Evolutionary conservation across 768 basidiomycete species (phyloP).

Genomic region (Podaxis sp.): DNA sequence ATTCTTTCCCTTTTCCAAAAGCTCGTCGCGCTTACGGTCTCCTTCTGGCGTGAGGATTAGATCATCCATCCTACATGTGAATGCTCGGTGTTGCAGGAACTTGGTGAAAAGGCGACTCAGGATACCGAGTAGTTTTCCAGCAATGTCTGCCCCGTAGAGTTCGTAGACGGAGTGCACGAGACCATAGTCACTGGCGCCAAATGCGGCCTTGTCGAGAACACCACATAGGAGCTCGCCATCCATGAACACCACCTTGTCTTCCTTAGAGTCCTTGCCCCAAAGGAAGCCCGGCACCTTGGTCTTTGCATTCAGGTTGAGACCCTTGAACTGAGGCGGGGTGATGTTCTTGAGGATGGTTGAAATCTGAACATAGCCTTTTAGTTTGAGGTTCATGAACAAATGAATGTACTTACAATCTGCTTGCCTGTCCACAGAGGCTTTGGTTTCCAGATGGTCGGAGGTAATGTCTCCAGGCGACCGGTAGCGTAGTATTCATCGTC

Average conservation of each 20-base stretch:
- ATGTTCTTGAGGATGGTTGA: slow-evolving; percentile 93
- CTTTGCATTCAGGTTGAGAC: slow-evolving; percentile 80
- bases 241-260: slow-evolving; percentile 86
- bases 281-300: slow-evolving; percentile 86
- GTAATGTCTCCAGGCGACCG: slow-evolving; percentile 72
- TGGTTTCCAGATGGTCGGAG: slow-evolving; percentile 92
- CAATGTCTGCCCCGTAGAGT: slow-evolving; percentile 84
- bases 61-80: slow-evolving; percentile 99
- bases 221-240: slow-evolving; percentile 93
- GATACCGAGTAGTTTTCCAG: slow-evolving; percentile 89
- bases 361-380: slow-evolving; percentile 48
- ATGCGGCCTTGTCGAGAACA: slow-evolving; percentile 94
- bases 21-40: slow-evolving; percentile 59
- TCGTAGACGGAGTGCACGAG: slow-evolving; percentile 97
- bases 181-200: slow-evolving; percentile 94
- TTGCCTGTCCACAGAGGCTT: slow-evolving; percentile 95
- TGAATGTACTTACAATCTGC: slow-evolving; percentile 68
- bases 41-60: slow-evolving; percentile 83
- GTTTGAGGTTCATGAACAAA: background rate
- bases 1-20: slow-evolving; percentile 62
- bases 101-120: slow-evolving; percentile 95
- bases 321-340: slow-evolving; percentile 72
- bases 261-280: slow-evolving; percentile 78
- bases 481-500: slow-evolving; percentile 50
- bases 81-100: slow-evolving; percentile 93